A percentile compares a stretch with the other conserved stretches of the same genome.
Conservation (phyloP, 371 early-diverging fungal species). For the Circinella umbellata region DNA sequence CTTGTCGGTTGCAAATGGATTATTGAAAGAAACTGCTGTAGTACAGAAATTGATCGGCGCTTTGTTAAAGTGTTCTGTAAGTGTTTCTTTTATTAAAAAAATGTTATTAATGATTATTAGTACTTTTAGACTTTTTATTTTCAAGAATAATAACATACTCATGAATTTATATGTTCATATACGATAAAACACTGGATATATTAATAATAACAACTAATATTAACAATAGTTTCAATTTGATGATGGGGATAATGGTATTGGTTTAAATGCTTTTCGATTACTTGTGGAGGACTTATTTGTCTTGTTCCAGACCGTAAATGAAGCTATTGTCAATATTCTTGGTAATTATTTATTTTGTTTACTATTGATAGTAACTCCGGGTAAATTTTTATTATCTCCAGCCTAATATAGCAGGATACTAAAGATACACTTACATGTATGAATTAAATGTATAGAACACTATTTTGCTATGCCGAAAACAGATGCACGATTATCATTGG, state of each 20-base stretch:
- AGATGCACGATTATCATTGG: conserved; percentile 76
- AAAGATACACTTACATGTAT: too few relatives aligned
- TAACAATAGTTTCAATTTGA: conserved; percentile 74
- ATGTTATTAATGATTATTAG: too few relatives aligned
- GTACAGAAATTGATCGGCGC: conserved; percentile 83
- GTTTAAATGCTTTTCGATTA: conserved; percentile 82
- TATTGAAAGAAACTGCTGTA: conserved; percentile 75
- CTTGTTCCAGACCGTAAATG: conserved; percentile 89
- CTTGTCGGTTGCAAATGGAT: conserved; percentile 63
- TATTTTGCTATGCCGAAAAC: conserved; percentile 86
- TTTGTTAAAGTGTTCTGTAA: conserved; percentile 78
- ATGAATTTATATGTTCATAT: background rate
- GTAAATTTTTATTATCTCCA: too few relatives aligned
- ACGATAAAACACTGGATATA: conserved; percentile 1
- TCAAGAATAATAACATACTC: too few relatives aligned
- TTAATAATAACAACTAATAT: too few relatives aligned
- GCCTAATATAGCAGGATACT: too few relatives aligned
- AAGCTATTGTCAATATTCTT: conserved; percentile 91
- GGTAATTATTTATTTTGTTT: conserved; percentile 44
- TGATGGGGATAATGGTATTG: conserved; percentile 86
- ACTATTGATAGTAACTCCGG: too few relatives aligned
- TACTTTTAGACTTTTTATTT: too few relatives aligned
- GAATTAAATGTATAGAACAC: conserved; percentile 45
- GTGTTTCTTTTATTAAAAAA: background rate
- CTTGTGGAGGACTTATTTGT: conserved; percentile 83